Evolutionary conservation across 768 basidiomycete species (phyloP), one percentile per base, ranked within the genome.

Genomic region (Tephrocybe rancida): DNA sequence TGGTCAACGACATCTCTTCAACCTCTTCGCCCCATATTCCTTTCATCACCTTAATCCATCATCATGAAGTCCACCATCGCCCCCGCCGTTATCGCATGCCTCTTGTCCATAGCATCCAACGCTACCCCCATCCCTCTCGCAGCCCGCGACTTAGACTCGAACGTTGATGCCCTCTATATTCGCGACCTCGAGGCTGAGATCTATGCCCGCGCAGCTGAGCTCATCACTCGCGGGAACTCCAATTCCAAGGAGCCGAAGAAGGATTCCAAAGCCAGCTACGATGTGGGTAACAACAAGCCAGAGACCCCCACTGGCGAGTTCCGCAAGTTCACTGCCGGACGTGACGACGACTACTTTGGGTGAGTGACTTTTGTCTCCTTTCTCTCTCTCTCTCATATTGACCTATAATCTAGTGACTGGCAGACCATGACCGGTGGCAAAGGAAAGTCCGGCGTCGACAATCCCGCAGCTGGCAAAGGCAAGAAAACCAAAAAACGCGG

Each of bases 41-140:
- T 10, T 35, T 27, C 32, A 27, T n/a, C 11, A n/a, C 35, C 21
- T 34, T 37, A 3, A 5, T 9, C 35, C 5, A 37, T 47, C 47
- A 54, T 37, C 22, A 54, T 48, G 53, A 48, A 48, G 30, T 38
- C 54, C 21, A 26, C 35, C 48, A 38, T 55, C 27, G 47, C 54
- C 26, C 54, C 54, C 43, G 43, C 48, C 35, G 41, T 50, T 35
- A 49, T 55, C 41, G 53, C 53, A 19, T 54, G 47, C 53, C 46
- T 54, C 53, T 21, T 49, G 18, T 54, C 53, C 6, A 3, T 44
- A 10, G 22, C 27, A 4, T 37, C 32, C 24, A 43, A 29, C 11
- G 53, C 53, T n/a, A 42, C 37, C 25, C 53, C 53, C 9, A 27
- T 55, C 25, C 42, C 54, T 1, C 39, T 22, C n/a, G 2, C 42